Evolutionary conservation across 768 basidiomycete species (phyloP).

Genomic region (Cyathus striatus): DNA sequence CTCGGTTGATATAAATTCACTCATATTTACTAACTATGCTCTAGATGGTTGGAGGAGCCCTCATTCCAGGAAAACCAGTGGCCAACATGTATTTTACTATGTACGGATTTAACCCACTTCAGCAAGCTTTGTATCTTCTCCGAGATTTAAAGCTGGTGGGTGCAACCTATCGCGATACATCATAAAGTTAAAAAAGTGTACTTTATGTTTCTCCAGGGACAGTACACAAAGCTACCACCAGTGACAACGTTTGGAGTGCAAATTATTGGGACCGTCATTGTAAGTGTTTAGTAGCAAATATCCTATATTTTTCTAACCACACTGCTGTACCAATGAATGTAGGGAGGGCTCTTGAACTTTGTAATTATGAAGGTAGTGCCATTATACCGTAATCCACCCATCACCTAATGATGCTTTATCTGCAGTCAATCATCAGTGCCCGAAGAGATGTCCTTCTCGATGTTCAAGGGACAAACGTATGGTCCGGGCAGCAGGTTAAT

Average conservation of each 20-base stretch:
- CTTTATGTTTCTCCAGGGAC: conserved; percentile 19
- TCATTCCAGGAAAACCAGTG: conserved; percentile 39
- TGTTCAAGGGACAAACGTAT: conserved; percentile 47
- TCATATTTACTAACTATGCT: not conserved
- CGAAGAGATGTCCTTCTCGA: conserved; percentile 35
- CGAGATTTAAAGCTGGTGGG: conserved; percentile 24
- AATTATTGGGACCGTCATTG: conserved; percentile 46
- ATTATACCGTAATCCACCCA: not conserved
- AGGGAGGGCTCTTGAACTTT: conserved; percentile 44
- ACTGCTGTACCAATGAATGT: no score
- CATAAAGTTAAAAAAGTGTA: not conserved
- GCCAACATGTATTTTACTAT: conserved; percentile 32
- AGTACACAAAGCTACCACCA: conserved; percentile 53
- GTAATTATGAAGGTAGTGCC: conserved; percentile 46
- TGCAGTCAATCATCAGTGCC: conserved; percentile 16
- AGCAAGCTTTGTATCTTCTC: conserved; percentile 19
- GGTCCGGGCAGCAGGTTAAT: conserved; percentile 53
- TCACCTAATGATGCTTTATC: not conserved
- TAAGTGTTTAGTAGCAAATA: no score
- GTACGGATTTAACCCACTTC: conserved; percentile 27
- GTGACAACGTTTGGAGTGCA: conserved; percentile 54
- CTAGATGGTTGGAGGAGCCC: conserved; percentile 39
- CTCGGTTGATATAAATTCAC: not conserved
- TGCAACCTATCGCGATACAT: not conserved
- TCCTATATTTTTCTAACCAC: no score